These are phyloP conservation scores for Mentha longifolia DNA, from an alignment of 257 asterid species.

Conservation along the genomic window DNA sequence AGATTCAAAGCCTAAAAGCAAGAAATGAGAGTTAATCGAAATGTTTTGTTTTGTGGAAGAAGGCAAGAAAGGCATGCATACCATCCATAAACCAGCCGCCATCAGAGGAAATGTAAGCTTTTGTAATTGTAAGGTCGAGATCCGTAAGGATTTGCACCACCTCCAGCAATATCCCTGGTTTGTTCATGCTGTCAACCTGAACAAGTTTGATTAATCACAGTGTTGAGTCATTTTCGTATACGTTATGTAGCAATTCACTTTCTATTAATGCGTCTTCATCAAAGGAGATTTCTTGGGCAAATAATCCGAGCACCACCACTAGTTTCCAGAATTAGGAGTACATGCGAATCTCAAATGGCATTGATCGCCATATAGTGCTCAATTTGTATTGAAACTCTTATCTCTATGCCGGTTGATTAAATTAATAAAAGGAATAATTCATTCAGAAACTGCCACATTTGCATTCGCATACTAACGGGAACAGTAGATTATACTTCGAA, in stretches of 20 bases:
- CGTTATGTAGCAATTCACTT: no score
- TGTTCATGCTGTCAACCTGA: conserved; percentile 98
- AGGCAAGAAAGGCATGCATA: conserved; percentile 37
- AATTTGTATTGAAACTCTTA: neutral
- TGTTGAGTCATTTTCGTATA: no score
- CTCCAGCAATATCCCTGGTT: conserved; percentile 96
- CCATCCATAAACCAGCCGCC: conserved; percentile 99
- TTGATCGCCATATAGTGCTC: no score
- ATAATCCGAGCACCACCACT: no score
- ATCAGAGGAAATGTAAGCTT: conserved; percentile 96
- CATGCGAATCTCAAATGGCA: no score
- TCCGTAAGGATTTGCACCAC: conserved; percentile 97
- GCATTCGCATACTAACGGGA: neutral
- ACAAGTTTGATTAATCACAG: neutral
- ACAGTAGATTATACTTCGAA: neutral
- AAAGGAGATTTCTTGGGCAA: no score
- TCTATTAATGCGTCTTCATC: no score
- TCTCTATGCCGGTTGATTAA: neutral
- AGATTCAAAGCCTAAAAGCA: conserved; percentile 8
- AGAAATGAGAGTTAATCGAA: neutral
- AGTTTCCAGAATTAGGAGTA: no score
- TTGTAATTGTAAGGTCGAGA: conserved; percentile 86
- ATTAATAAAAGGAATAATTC: neutral
- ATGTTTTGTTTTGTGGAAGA: conserved; percentile 16
- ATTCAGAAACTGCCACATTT: neutral